A percentile compares a stretch with the other conserved stretches of the same genome.
These are phyloP conservation scores for Eimeria praecox DNA, from an alignment of 169 alveolate genomes.

Conservation along the genomic window DNA sequence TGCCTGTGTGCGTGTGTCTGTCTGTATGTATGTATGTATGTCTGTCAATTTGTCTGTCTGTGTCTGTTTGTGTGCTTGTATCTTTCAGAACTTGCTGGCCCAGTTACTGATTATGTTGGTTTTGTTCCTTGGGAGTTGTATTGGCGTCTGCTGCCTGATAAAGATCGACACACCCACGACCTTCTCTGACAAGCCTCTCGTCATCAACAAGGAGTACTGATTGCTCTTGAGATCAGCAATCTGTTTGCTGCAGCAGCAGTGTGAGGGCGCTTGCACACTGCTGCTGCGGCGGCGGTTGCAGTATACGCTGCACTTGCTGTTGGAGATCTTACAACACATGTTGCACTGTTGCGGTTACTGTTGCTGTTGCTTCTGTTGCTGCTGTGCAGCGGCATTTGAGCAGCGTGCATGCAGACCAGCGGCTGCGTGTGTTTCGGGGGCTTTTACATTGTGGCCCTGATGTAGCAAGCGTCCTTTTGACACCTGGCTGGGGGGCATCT, in stretches of 20 bases:
- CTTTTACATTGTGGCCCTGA: neutral
- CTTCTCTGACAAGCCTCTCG: slow-evolving; percentile 77
- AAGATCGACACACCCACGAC: slow-evolving; percentile 72
- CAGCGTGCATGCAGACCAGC: neutral
- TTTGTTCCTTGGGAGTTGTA: slow-evolving; percentile 34
- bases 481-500: neutral
- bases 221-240: neutral
- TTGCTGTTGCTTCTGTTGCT: neutral
- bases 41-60: too few species aligned
- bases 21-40: neutral
- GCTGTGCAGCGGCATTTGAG: neutral
- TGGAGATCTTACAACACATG: neutral
- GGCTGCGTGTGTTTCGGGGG: neutral
- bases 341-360: neutral
- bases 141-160: slow-evolving; percentile 78
- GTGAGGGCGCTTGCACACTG: neutral
- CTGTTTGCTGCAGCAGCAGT: slow-evolving; percentile 2
- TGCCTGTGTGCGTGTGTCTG: neutral
- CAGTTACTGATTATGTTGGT: slow-evolving; percentile 62
- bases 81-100: slow-evolving; percentile 73
- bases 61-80: neutral
- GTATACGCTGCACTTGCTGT: neutral
- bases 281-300: slow-evolving; percentile 13
- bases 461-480: neutral
- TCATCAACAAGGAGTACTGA: slow-evolving; percentile 77